A percentile compares a stretch with the other conserved stretches of the same genome.
Evolutionary conservation across 352 stramenopile species (phyloP).

Genomic region (Phytopythium cucurbitacearum): DNA sequence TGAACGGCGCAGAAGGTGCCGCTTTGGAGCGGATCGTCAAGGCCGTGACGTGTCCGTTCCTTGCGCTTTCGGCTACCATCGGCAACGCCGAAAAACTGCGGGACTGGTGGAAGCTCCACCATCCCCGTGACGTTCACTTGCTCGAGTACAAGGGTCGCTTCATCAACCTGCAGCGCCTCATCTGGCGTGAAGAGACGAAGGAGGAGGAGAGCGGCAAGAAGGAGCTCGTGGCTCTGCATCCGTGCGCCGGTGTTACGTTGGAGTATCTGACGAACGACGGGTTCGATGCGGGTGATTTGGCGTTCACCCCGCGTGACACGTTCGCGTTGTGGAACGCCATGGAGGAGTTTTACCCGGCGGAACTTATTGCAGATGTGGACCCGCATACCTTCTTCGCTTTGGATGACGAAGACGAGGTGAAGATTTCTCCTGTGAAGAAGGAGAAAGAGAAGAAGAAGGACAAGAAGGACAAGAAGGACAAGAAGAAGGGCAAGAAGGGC

Average conservation of each 20-base stretch:
- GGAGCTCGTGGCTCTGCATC: conserved; percentile 75
- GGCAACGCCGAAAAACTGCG: conserved; percentile 94
- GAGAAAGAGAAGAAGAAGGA: conserved; percentile 47
- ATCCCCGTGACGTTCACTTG: conserved; percentile 82
- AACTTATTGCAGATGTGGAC: conserved; percentile 89
- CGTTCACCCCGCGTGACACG: conserved; percentile 97
- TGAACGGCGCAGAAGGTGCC: conserved; percentile 96
- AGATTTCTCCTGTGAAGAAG: conserved; percentile 36
- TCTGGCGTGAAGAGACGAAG: conserved; percentile 78
- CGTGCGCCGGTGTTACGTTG: conserved; percentile 78
- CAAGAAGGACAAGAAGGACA: conserved; percentile 62
- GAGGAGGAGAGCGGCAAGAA: conserved; percentile 38
- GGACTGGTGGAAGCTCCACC: conserved; percentile 94
- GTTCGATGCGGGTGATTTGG: conserved; percentile 77
- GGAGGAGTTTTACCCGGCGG: conserved; percentile 61
- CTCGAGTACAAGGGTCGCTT: conserved; percentile 96
- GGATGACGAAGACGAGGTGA: conserved; percentile 31
- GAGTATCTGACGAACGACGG: conserved; percentile 83
- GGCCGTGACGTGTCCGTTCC: conserved; percentile 92
- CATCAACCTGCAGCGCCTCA: conserved; percentile 98
- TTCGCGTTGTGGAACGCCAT: conserved; percentile 94
- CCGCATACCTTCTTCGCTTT: conserved; percentile 94
- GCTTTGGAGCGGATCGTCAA: conserved; percentile 96
- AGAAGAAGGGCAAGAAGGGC: conserved; percentile 53
- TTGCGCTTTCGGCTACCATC: conserved; percentile 98